phyloP scores from a whole-genome alignment of 2,329 filamentous ascomycete genomes.

The Acephala macrosclerotiorum region DNA sequence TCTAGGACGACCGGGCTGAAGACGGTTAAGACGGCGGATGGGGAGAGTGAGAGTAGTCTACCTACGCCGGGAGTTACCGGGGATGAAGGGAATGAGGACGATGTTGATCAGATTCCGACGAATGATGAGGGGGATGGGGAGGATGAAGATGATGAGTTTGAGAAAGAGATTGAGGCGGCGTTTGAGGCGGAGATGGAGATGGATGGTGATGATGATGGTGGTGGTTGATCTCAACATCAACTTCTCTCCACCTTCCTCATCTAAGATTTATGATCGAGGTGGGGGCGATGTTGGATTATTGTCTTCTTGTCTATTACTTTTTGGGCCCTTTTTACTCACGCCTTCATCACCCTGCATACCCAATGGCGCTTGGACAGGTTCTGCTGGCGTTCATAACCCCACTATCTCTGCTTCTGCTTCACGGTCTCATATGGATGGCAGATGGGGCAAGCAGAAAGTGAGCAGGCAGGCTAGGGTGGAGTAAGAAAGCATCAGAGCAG shows the following conservation, averaged over 20 bases:
- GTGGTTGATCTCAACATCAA: constrained; percentile 16
- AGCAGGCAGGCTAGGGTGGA: background rate
- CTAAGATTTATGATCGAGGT: background rate
- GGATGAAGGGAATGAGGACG: constrained; percentile 51
- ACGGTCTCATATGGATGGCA: background rate
- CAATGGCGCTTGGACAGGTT: constrained; percentile 9
- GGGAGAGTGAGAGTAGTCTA: constrained; percentile 47
- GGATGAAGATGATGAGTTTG: constrained; percentile 49
- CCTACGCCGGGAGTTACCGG: constrained; percentile 51
- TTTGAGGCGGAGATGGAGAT: constrained; percentile 63
- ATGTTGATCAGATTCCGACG: constrained; percentile 47
- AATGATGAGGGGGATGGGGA: constrained; percentile 49
- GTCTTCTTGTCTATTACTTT: constrained; percentile 28
- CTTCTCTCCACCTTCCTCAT: background rate
- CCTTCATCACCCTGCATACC: constrained; percentile 19
- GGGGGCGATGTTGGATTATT: constrained; percentile 1
- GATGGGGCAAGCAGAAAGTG: background rate
- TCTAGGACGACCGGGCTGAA: constrained; percentile 56
- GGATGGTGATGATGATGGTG: constrained; percentile 48
- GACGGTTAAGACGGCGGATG: constrained; percentile 52
- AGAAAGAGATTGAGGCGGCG: constrained; percentile 57
- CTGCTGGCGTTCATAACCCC: constrained; percentile 16
- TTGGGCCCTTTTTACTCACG: background rate
- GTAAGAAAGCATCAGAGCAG: background rate
- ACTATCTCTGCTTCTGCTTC: background rate